Conservation (phyloP, 768 basidiomycete species). For the Paxillus involutus region DNA sequence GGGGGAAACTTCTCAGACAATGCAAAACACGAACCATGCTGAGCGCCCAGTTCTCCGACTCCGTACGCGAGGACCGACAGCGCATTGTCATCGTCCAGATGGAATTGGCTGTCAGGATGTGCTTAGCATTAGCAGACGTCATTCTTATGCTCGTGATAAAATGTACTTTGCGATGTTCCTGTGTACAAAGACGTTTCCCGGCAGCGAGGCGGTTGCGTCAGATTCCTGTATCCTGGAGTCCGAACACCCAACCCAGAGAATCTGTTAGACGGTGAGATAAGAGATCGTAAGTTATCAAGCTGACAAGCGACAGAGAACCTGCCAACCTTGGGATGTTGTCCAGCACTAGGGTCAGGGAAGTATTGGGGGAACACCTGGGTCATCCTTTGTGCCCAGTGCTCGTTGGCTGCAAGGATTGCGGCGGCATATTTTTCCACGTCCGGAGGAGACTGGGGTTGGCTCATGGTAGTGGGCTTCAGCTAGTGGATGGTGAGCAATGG, state of each 20-base stretch:
- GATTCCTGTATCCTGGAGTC: conserved; percentile 87
- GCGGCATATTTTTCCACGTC: not conserved
- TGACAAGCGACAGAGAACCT: not conserved
- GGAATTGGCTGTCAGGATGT: conserved; percentile 57
- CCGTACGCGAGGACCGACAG: conserved; percentile 75
- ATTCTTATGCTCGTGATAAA: not conserved
- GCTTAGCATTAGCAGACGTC: not conserved
- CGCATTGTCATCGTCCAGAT: conserved; percentile 64
- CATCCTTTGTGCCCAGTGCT: conserved; percentile 19
- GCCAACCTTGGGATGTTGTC: conserved; percentile 22
- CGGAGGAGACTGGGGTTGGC: not conserved
- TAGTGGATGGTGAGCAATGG: not conserved
- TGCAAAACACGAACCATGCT: conserved; percentile 61
- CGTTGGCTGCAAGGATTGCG: conserved; percentile 11
- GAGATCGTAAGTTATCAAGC: not conserved
- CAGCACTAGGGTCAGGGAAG: conserved; percentile 9
- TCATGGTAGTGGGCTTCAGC: not conserved
- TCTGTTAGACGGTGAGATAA: conserved; percentile 34
- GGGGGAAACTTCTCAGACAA: not conserved
- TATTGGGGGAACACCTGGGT: conserved; percentile 22
- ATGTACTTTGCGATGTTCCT: conserved; percentile 85
- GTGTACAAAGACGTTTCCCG: conserved; percentile 82
- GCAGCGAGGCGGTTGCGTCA: conserved; percentile 63
- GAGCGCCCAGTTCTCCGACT: conserved; percentile 60
- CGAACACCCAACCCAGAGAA: conserved; percentile 80